phyloP scores from a whole-genome alignment of 1,139 yeast genomes.

The Geotrichum klebahnii region DNA sequence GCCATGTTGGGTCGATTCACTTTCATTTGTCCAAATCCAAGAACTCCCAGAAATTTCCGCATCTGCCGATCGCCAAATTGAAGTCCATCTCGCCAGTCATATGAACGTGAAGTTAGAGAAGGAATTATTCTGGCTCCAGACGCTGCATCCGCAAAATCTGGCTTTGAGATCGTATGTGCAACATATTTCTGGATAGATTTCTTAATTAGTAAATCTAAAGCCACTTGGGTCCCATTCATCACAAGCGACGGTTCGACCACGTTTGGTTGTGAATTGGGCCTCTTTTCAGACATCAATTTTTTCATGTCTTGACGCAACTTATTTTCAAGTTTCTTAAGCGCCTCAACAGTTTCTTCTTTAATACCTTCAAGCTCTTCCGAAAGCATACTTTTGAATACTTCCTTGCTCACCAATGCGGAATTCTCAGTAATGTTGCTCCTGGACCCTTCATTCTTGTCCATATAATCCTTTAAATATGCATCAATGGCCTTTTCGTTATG shows the following conservation, averaged over 20 bases:
- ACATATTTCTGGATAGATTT: conserved; percentile 17
- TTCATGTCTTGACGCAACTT: neutral
- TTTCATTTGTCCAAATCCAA: conserved; percentile 30
- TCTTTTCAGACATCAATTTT: neutral
- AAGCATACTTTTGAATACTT: conserved; percentile 14
- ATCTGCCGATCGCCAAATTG: conserved; percentile 23
- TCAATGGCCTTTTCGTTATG: conserved; percentile 15
- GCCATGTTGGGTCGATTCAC: conserved; percentile 33
- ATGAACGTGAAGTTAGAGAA: conserved; percentile 32
- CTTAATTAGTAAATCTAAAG: conserved; percentile 14
- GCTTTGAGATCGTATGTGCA: conserved; percentile 24
- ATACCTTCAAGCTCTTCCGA: conserved; percentile 13
- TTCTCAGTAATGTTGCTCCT: conserved; percentile 4
- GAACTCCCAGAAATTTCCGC: conserved; percentile 22
- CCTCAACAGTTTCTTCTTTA: conserved; percentile 14
- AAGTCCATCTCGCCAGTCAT: conserved; percentile 25
- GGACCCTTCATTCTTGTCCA: conserved; percentile 1
- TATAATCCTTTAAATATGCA: conserved; percentile 10
- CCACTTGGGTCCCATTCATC: conserved; percentile 7
- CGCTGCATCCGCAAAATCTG: conserved; percentile 36
- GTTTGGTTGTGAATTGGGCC: no score
- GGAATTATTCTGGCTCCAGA: conserved; percentile 36
- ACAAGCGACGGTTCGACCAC: neutral
- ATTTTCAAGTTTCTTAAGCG: conserved; percentile 5
- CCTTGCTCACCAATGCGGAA: conserved; percentile 17